Evolutionary conservation across 139 green algal species (phyloP), one percentile per base, ranked within the genome.

Genomic region (Coelastrella sp.): DNA sequence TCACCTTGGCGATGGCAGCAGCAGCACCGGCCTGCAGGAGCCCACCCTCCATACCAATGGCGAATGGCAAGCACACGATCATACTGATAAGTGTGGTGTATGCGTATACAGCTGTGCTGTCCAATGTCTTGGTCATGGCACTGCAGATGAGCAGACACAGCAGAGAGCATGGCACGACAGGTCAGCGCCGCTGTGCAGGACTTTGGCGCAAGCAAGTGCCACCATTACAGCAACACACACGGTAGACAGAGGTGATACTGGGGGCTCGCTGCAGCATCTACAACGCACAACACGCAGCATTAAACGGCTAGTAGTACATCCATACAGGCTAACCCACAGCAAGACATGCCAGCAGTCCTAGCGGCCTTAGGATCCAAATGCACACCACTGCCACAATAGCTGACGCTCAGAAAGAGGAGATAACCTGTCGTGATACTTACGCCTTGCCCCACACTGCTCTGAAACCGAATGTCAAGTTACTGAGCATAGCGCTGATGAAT

Each of bases 11-110:
- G 65, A 97, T 95, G 77, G 94, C 94, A 7, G 86, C 81, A 66
- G 93, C 32, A 22, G 73, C 89, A 32, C 95, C 95, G 5, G 86
- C 91, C 58, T 91, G 61, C 73, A 96, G 92, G 7, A 83, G 89
- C 0, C 59, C 61, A 23, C 96, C 97, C 96, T 99, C 98, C 54
- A 96, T 96, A 73, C 98, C 91, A 56, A 99, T 93, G 7, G 96
- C 96, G 61, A 95, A 92, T 23, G 97, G 97, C 61, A 97, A 89
- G 94, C 97, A 99, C 89, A 99, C 97, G 91, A 98, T 89, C 57
- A 97, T 90, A 56, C 96, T 98, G 90, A 99, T 97, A 61, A 99
- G 96, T 16, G 98, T 99, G 84, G 98, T 99, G 92, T 97, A 99
- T 13, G 98, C 98, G 92, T 99, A 99, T 82, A 99, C 95, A 65